Base-by-base conservation (phyloP, 192 early-diverging fungal genomes). In the Backusella parvicylindrica region DNA sequence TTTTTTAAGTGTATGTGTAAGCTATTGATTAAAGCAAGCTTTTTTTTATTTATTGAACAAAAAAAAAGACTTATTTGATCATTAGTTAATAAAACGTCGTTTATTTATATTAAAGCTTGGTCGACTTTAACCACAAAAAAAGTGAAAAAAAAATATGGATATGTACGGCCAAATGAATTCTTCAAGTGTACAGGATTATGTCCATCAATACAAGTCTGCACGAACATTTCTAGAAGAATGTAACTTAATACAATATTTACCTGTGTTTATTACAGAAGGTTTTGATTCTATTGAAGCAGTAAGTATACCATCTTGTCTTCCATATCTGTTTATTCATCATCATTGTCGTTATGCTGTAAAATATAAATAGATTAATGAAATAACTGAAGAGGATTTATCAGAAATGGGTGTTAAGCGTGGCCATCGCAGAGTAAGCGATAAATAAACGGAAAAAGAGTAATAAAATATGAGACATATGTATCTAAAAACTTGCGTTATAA, bases 391-490 rank as follows among this genome's bases (percentile, higher is more conserved):
- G 12, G 82, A 84, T 66, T 37, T 84, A 26, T 70, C 74, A 31
- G 79, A 72, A 30, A 73, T 84, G 66, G 47, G 73, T 32, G 72
- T 81, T 13, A 84, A 81, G 35, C 64, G 82, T 36, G 82, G 82
- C 23, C 82, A 84, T 77, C 79, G 82, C 56, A 76, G 82, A 71
- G 79, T 84, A 79, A 72, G 70, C 33, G 73, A 41, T 74, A 16
- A 63, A 32, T 72, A n/a, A 40, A n/a, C 3, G 43, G 43, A 16
- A 18, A 12, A 16, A 41, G 3, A 41, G 40, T 41, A 13, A 47
- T 47, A 18, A 47, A 47, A 47, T 47, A 47, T 47, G 43, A 47
- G 43, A 47, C 43, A 47, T 47, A 15, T 47, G 43, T 53, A 32
- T 43, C 23, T 77, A 21, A 47, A 18, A 38, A 47, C 13, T 12